These are phyloP conservation scores for Puccinia polysora DNA, from an alignment of 1,284 basidiomycete genomes.

Conservation along the genomic window DNA sequence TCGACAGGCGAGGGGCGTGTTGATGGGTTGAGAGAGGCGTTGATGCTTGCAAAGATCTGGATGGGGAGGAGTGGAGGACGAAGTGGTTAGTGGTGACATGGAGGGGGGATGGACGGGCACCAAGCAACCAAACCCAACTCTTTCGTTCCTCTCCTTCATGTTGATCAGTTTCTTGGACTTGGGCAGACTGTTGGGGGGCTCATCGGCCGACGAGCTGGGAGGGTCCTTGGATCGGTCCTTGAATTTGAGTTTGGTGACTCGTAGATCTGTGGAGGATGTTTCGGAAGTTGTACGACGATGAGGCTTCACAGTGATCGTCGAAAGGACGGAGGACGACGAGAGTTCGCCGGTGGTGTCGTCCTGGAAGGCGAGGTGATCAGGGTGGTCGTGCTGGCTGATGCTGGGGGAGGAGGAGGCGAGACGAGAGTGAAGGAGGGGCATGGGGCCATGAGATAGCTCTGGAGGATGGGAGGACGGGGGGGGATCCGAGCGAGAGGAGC, in stretches of 20 bases:
- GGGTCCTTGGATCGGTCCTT: constrained; percentile 15
- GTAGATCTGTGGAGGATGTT: constrained; percentile 5
- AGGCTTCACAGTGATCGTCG: not conserved
- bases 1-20: not conserved
- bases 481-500: not conserved
- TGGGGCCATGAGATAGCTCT: not conserved
- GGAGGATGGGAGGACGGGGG: no score
- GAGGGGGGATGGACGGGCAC: not conserved
- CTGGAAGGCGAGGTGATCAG: not conserved
- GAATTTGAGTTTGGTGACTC: not conserved
- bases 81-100: not conserved
- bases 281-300: constrained; percentile 5
- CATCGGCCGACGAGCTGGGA: not conserved
- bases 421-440: not conserved
- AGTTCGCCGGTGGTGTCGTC: not conserved
- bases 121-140: constrained; percentile 21
- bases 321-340: constrained; percentile 6
- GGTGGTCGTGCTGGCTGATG: not conserved
- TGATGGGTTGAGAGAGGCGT: constrained; percentile 15
- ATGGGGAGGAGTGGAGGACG: not conserved
- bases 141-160: constrained; percentile 37
- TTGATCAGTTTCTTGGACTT: constrained; percentile 24
- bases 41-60: constrained; percentile 38
- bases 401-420: not conserved
- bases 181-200: not conserved